Evolutionary conservation across 2,329 filamentous ascomycete genomes (phyloP).

Genomic region (Colletotrichum eleusines): DNA sequence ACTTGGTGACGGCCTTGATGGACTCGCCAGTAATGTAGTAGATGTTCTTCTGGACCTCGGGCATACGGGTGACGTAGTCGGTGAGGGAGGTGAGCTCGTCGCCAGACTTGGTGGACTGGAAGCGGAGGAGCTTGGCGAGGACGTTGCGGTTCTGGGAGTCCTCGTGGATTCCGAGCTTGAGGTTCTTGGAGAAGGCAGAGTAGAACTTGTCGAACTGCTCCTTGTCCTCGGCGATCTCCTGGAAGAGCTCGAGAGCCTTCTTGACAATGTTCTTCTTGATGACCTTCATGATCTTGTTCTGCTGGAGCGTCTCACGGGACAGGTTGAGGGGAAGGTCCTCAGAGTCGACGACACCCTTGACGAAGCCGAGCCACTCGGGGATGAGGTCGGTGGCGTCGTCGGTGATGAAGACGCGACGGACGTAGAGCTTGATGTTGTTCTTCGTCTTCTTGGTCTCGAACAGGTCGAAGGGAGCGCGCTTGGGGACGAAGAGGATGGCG

Average conservation of each 20-base stretch:
- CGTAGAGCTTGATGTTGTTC: conserved; percentile 99
- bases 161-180: conserved; percentile 99
- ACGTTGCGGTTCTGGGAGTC: conserved; percentile 94
- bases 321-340: conserved; percentile 99
- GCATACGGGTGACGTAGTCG: conserved; percentile 99
- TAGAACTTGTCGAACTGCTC: conserved; percentile 99
- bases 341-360: conserved; percentile 99
- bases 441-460: conserved; percentile 99
- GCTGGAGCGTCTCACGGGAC: conserved; percentile 99
- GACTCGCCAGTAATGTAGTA: conserved; percentile 99
- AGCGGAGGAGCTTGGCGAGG: conserved; percentile 98
- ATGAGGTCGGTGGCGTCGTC: conserved; percentile 99
- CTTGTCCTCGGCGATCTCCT: conserved; percentile 98
- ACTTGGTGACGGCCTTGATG: conserved; percentile 97
- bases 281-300: conserved; percentile 99
- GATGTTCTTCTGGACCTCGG: conserved; percentile 99
- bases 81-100: conserved; percentile 94
- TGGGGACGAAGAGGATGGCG: conserved; percentile 98
- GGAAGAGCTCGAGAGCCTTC: conserved; percentile 99
- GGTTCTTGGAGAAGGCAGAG: conserved; percentile 99
- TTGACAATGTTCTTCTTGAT: conserved; percentile 99
- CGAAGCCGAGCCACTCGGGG: conserved; percentile 98
- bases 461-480: conserved; percentile 99
- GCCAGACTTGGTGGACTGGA: conserved; percentile 98
- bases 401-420: conserved; percentile 99